Evolutionary conservation across 1,284 basidiomycete genomes (phyloP), one percentile per base, ranked within the genome.

Genomic region (Agaricales sp.): DNA sequence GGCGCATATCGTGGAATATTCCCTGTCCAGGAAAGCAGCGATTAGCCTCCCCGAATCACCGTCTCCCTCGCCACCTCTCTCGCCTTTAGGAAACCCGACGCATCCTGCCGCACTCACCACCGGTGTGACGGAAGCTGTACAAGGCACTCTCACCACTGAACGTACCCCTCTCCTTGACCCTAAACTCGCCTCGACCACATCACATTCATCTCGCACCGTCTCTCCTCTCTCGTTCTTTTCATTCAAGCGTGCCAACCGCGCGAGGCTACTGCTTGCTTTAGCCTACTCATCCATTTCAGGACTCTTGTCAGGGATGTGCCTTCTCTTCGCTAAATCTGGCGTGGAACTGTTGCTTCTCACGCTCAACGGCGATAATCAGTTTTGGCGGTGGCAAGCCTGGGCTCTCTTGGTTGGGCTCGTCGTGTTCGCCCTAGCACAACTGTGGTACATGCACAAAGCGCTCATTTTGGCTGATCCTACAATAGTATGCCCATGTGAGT

Each of bases 371-470:
- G 66, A 84, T 43, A 96, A 95, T 60, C 92, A 98, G 62, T 96
- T 97, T 61, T 82, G 80, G 71, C 70, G 80, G 46, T 89, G 86
- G 83, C 77, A 92, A 65, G 72, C 84, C 1, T 93, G 90, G 88
- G 64, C 80, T 14, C 73, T 93, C n/a, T 67, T 92, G 3, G 64
- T 81, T 20, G 77, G 82, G 1, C 68, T 94, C 20, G 68, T 80
- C 14, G 68, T 74, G 0, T 88, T 89, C 55, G 90, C 88, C 1
- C 64, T 92, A 14, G 66, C 87, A 39, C 87, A 89, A 63, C 73
- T 97, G 25, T 93, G 90, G 78, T 98, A 98, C 63, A 76, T 97
- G 55, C 92, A 98, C 67, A 92, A 92, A 63, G 84, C 83, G 8
- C 70, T 98, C 47, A 75, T 86, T 35, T 73, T 94, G 38, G 88